phyloP scores from a whole-genome alignment of 208 protist genomes.

The Crithidia acanthocephali region DNA sequence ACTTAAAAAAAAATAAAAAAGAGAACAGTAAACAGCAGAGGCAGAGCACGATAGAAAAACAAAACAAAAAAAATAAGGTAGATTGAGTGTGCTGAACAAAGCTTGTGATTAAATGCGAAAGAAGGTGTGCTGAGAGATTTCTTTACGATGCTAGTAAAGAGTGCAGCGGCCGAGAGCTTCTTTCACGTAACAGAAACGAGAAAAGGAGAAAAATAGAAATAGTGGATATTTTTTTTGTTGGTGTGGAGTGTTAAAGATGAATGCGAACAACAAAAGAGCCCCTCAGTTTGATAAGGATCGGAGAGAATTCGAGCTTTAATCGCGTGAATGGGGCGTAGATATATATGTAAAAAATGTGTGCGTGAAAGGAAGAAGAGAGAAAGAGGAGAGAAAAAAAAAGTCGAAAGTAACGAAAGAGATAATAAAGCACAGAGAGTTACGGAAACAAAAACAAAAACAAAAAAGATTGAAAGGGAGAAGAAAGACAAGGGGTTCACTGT shows the following conservation, averaged over 20 bases:
- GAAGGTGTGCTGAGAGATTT: not conserved
- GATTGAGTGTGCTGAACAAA: not conserved
- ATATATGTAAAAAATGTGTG: not conserved
- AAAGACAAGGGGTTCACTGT: not conserved
- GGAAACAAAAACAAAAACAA: not conserved
- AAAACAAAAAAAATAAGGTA: not conserved
- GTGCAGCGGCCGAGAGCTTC: not conserved
- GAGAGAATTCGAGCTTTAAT: not conserved
- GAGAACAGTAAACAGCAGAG: not conserved
- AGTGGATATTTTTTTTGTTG: not conserved
- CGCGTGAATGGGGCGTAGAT: not conserved
- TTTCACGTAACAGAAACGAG: not conserved
- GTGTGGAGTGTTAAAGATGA: no score
- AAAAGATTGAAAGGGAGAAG: not conserved
- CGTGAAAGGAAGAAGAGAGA: not conserved
- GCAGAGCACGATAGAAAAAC: not conserved
- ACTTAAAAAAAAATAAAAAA: no score
- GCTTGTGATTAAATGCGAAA: not conserved
- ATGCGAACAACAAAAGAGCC: conserved; percentile 1
- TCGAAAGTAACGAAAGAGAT: no score
- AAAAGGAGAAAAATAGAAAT: not conserved
- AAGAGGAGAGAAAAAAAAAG: not conserved
- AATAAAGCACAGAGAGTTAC: not conserved
- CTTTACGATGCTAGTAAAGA: not conserved
- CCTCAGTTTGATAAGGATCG: not conserved